These are phyloP conservation scores for Ceratobasidium sp. DNA, from an alignment of 1,284 basidiomycete genomes.

Conservation along the genomic window DNA sequence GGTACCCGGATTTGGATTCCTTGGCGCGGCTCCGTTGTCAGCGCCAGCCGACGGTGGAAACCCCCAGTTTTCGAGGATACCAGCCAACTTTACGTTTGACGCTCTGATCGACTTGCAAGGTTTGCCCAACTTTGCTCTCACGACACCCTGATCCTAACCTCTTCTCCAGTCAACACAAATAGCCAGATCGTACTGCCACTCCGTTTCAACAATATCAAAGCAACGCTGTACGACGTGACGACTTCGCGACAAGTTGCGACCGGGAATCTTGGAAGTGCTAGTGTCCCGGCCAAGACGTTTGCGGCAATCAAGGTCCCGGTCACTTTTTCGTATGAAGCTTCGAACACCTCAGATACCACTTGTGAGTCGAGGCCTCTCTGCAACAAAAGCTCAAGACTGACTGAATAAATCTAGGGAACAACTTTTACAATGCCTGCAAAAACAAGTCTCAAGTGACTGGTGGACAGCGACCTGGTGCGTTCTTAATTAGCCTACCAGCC, in stretches of 20 bases:
- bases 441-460: constrained; percentile 67
- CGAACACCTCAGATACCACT: constrained; percentile 83
- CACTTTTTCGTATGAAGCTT: constrained; percentile 82
- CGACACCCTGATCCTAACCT: constrained; percentile 17
- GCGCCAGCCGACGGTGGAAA: constrained; percentile 68
- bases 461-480: constrained; percentile 73
- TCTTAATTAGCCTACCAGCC: background rate
- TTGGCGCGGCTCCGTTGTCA: constrained; percentile 68
- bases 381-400: constrained; percentile 79
- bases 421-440: constrained; percentile 84
- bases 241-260: constrained; percentile 73
- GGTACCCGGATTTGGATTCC: constrained; percentile 77
- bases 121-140: constrained; percentile 48
- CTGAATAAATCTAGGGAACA: constrained; percentile 66
- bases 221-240: constrained; percentile 72
- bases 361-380: constrained; percentile 65
- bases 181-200: constrained; percentile 77
- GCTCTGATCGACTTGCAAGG: constrained; percentile 76
- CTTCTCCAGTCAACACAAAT: constrained; percentile 69
- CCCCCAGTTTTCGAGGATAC: constrained; percentile 72
- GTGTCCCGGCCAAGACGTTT: constrained; percentile 73
- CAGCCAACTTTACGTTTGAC: constrained; percentile 89
- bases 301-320: constrained; percentile 76
- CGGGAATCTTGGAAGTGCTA: constrained; percentile 68
- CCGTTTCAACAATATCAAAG: constrained; percentile 74